phyloP scores from a whole-genome alignment of 1,284 basidiomycete genomes.

The Meripilus lineatus region DNA sequence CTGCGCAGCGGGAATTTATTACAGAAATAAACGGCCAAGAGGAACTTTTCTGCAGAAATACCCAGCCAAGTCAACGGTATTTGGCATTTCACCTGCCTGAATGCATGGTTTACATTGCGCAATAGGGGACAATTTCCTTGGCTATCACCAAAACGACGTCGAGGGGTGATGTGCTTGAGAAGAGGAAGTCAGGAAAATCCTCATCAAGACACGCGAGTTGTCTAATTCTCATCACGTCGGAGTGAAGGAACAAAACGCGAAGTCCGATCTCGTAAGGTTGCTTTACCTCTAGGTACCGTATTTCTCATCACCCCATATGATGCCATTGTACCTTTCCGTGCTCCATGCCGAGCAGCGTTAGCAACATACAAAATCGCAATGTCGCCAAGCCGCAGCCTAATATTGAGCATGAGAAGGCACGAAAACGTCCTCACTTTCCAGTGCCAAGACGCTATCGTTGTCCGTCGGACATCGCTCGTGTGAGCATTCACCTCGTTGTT shows the following conservation, averaged over 20 bases:
- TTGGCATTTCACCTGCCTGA: background rate
- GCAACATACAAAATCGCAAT: background rate
- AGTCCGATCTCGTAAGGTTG: background rate
- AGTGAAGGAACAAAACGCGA: no score
- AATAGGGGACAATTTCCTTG: background rate
- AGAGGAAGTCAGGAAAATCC: no score
- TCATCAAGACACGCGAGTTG: no score
- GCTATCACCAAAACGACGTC: no score
- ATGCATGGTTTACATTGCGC: background rate
- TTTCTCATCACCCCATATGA: background rate
- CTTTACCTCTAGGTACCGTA: background rate
- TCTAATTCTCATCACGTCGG: no score
- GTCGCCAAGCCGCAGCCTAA: background rate
- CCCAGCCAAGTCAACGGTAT: background rate
- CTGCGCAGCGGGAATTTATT: conserved; percentile 1
- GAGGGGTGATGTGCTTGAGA: no score
- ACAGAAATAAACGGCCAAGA: background rate
- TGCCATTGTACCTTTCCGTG: background rate
- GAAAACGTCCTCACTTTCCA: background rate
- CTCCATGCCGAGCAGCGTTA: background rate
- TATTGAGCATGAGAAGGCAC: background rate
- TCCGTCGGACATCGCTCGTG: background rate
- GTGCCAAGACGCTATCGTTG: conserved; percentile 1
- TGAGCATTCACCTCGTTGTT: background rate
- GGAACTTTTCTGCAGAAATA: background rate